Evolutionary conservation across 805 yeast genomes (phyloP).

Genomic region (Teunomyces barrocoloradensis): DNA sequence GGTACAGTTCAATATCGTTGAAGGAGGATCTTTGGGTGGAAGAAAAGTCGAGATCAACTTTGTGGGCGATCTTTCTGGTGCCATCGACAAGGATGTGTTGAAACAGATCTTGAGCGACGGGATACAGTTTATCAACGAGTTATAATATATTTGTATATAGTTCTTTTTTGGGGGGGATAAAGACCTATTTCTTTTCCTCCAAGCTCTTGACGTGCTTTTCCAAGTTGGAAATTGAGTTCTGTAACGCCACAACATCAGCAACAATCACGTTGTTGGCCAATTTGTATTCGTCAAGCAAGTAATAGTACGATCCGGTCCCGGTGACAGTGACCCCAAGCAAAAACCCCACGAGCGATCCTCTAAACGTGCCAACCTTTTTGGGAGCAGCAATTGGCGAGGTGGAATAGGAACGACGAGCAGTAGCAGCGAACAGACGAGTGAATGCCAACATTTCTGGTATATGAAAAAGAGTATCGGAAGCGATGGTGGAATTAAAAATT

Average conservation of each 20-base stretch:
- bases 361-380: slow-evolving; percentile 39
- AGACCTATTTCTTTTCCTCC: slow-evolving; percentile 38
- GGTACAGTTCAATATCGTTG: slow-evolving; percentile 46
- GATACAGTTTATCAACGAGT: slow-evolving; percentile 13
- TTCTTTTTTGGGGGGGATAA: neutral
- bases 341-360: slow-evolving; percentile 68
- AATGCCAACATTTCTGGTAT: slow-evolving; percentile 11
- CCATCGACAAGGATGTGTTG: slow-evolving; percentile 20
- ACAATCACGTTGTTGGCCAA: slow-evolving; percentile 68
- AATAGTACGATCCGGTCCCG: slow-evolving; percentile 74
- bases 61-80: slow-evolving; percentile 33
- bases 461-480: neutral
- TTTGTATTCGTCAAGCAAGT: slow-evolving; percentile 74
- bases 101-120: slow-evolving; percentile 23
- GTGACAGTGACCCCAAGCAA: slow-evolving; percentile 72
- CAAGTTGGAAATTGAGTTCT: slow-evolving; percentile 62
- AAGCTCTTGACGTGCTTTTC: slow-evolving; percentile 67
- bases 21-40: slow-evolving; percentile 62
- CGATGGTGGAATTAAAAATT: neutral
- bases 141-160: slow-evolving; percentile 10
- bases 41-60: slow-evolving; percentile 48
- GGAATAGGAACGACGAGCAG: slow-evolving; percentile 28
- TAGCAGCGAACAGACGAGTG: slow-evolving; percentile 17
- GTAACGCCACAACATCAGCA: slow-evolving; percentile 70
- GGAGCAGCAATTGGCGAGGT: slow-evolving; percentile 23